Evolutionary conservation across 768 basidiomycete species (phyloP).

Genomic region (Multifurca ochricompacta): DNA sequence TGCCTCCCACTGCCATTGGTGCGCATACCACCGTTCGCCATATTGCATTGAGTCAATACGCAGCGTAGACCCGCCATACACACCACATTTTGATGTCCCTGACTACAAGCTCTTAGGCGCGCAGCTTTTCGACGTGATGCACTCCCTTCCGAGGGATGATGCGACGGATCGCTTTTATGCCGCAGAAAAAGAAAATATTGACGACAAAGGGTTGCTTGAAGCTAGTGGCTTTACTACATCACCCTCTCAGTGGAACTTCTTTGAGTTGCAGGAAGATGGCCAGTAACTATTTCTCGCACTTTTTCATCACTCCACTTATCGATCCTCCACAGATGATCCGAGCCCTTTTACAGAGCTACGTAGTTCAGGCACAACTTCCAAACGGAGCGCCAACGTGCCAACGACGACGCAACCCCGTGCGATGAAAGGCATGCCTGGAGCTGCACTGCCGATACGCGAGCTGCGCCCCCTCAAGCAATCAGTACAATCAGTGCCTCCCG

Average conservation of each 20-base stretch:
- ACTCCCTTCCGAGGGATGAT: slow-evolving; percentile 32
- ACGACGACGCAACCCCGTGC: not conserved
- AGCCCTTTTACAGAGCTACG: not conserved
- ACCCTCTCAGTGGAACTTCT: slow-evolving; percentile 9
- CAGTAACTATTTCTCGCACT: not conserved
- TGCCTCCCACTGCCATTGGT: slow-evolving; percentile 47
- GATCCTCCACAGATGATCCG: not conserved
- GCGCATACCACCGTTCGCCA: slow-evolving; percentile 20
- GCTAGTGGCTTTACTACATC: slow-evolving; percentile 9
- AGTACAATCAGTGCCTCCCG: not conserved
- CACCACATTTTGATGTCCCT: slow-evolving; percentile 43
- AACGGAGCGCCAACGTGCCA: not conserved
- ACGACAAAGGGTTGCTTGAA: slow-evolving; percentile 10
- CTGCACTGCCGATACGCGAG: not conserved
- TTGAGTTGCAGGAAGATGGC: slow-evolving; percentile 13
- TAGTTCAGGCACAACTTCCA: not conserved
- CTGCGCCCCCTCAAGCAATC: not conserved
- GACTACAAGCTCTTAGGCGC: slow-evolving; percentile 38
- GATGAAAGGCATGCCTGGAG: not conserved
- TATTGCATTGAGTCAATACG: not conserved
- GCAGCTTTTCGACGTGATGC: slow-evolving; percentile 31
- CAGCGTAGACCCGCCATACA: slow-evolving; percentile 34
- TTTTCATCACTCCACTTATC: not conserved
- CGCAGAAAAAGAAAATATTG: slow-evolving; percentile 10
- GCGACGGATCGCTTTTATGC: slow-evolving; percentile 24